Evolutionary conservation across 176 grass and related monocot species (phyloP).

Genomic region (Rhipidocladum racemiflorum): DNA sequence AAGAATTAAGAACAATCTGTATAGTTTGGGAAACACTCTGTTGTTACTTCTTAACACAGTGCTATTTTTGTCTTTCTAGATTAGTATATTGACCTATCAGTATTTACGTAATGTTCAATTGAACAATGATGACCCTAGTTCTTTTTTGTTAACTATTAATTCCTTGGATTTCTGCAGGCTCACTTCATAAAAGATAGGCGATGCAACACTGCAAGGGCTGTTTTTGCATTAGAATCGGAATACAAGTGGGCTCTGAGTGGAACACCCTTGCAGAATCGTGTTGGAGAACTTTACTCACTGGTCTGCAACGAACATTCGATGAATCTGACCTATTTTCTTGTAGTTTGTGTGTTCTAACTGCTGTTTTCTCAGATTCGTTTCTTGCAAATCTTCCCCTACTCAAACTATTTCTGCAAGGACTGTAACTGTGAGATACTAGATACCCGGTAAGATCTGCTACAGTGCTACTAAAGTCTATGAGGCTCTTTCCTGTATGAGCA

Average conservation of each 20-base stretch:
- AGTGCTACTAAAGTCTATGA: neutral
- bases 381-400: constrained; percentile 90
- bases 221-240: constrained; percentile 77
- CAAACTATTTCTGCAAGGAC: constrained; percentile 93
- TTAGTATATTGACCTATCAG: neutral
- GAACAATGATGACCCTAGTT: neutral
- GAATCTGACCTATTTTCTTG: neutral
- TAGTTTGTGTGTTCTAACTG: constrained; percentile 29
- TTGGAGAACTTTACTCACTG: constrained; percentile 98
- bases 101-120: neutral
- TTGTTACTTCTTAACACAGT: neutral
- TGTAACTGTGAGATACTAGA: constrained; percentile 78
- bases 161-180: constrained; percentile 52
- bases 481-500: neutral
- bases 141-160: constrained; percentile 2
- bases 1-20: neutral
- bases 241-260: constrained; percentile 98
- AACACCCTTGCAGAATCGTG: constrained; percentile 94
- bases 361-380: constrained; percentile 77
- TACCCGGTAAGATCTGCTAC: constrained; percentile 42
- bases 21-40: neutral
- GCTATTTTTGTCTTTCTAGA: neutral
- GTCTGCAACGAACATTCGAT: constrained; percentile 41
- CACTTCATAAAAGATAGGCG: constrained; percentile 94
- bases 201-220: constrained; percentile 78